Conservation (phyloP, 139 green algal genomes). For the Chlamydomonas applanata region DNA sequence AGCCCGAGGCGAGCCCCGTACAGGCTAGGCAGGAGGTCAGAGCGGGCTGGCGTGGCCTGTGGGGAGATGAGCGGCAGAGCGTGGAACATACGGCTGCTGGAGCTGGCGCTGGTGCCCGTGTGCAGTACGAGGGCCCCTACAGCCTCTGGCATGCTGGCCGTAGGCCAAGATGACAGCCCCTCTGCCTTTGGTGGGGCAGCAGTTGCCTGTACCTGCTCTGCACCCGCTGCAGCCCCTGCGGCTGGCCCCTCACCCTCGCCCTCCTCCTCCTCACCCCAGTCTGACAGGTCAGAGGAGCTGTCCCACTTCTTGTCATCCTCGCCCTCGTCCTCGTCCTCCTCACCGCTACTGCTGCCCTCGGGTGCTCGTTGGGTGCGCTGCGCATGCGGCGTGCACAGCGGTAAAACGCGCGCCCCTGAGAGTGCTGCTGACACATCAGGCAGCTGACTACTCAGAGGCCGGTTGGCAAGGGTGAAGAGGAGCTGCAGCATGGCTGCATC, state of each 20-base stretch:
- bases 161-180: too few species aligned
- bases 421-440: neutral
- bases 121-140: too few species aligned
- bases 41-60: too few species aligned
- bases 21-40: neutral
- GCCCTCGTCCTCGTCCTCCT: neutral
- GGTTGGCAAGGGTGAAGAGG: constrained; percentile 13
- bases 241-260: neutral
- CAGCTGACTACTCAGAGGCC: constrained; percentile 2
- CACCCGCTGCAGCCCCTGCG: neutral
- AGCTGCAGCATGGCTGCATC: constrained; percentile 10
- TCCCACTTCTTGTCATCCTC: neutral
- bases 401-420: neutral
- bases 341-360: neutral
- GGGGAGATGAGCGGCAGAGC: too few species aligned
- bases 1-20: neutral
- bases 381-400: neutral
- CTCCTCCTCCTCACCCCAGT: constrained; percentile 14
- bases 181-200: too few species aligned
- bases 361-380: neutral
- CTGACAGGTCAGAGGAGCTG: constrained; percentile 16
- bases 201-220: too few species aligned
- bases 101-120: too few species aligned
- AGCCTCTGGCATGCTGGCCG: too few species aligned
- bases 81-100: too few species aligned